Conservation (phyloP, 495 filamentous ascomycete genomes). For the Penicillium nucicola region DNA sequence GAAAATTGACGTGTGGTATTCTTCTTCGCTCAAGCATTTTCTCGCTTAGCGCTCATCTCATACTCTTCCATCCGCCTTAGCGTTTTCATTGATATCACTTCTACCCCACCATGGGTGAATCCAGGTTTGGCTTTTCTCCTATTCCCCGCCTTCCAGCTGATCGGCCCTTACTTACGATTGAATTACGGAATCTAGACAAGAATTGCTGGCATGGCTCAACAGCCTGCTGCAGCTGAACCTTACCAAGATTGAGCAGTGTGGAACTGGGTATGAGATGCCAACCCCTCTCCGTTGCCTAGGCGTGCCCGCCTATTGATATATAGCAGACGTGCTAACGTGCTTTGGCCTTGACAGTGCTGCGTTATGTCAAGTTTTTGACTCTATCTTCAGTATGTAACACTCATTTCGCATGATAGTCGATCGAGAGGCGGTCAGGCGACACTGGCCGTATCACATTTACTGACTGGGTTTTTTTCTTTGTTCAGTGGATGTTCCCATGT, state of each 20-base stretch:
- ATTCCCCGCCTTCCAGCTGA: conserved; percentile 7
- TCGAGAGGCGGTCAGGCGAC: background rate
- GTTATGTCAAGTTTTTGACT: conserved; percentile 94
- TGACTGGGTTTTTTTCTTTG: conserved; percentile 17
- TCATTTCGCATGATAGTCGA: background rate
- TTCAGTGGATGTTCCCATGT: conserved; percentile 88
- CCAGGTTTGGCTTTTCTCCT: conserved; percentile 41
- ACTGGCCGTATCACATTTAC: background rate
- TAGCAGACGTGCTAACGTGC: conserved; percentile 18
- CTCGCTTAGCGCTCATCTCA: conserved; percentile 4
- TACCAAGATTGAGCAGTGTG: conserved; percentile 98
- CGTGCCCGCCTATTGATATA: background rate
- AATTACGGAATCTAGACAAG: conserved; percentile 64
- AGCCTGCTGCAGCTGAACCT: conserved; percentile 95
- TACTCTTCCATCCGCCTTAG: background rate
- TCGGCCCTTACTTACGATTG: conserved; percentile 3
- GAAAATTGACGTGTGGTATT: conserved; percentile 11
- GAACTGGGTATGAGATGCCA: conserved; percentile 77
- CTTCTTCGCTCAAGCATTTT: background rate
- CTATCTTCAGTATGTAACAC: conserved; percentile 73
- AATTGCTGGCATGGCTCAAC: conserved; percentile 95
- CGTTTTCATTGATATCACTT: conserved; percentile 9
- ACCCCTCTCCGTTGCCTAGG: conserved; percentile 21
- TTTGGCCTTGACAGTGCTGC: conserved; percentile 65
- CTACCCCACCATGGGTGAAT: conserved; percentile 55